Conservation (phyloP, 2,329 filamentous ascomycete species). For the Aureobasidium leucospermi region DNA sequence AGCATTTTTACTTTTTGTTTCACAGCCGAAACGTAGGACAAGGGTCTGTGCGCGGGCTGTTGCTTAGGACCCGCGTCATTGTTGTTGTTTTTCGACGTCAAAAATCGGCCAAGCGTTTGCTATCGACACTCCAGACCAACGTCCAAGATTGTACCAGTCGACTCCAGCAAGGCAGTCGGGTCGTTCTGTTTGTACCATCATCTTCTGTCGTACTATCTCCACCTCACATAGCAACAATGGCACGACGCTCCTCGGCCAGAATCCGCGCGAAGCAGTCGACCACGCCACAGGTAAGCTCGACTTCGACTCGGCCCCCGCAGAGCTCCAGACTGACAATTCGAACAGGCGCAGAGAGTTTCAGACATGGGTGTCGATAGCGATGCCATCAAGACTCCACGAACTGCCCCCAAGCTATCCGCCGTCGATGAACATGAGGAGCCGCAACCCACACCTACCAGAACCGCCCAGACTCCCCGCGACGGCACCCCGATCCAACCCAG, state of each 20-base stretch:
- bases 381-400: constrained; percentile 25
- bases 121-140: background rate
- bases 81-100: constrained; percentile 1
- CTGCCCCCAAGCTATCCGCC: constrained; percentile 34
- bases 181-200: background rate
- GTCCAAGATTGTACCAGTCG: background rate
- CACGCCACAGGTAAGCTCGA: constrained; percentile 19
- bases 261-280: constrained; percentile 23
- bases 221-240: constrained; percentile 20
- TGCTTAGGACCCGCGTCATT: background rate
- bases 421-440: constrained; percentile 39
- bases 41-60: background rate
- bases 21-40: background rate
- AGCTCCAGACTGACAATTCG: background rate
- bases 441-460: constrained; percentile 24
- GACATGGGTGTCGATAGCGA: constrained; percentile 26
- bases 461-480: constrained; percentile 48
- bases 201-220: background rate
- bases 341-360: constrained; percentile 23
- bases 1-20: background rate
- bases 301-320: background rate
- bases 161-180: background rate
- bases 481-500: constrained; percentile 62
- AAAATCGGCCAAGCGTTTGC: constrained; percentile 5
- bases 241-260: constrained; percentile 28